A percentile compares a stretch with the other conserved stretches of the same genome.
Evolutionary conservation across 768 basidiomycete genomes (phyloP).

Genomic region (Cystobasidium onofrii): DNA sequence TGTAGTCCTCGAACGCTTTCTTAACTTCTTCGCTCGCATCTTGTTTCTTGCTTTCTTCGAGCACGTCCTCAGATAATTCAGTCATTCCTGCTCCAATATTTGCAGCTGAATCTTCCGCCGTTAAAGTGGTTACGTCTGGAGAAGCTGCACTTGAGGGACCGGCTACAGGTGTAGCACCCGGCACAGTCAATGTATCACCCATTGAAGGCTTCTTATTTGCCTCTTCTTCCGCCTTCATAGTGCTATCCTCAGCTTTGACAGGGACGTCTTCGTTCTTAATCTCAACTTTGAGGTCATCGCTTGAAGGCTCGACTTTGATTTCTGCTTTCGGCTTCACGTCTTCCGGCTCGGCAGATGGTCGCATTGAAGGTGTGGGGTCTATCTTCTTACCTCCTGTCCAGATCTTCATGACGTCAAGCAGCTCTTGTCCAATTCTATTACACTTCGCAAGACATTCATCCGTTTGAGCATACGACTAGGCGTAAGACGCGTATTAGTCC

Average conservation of each 20-base stretch:
- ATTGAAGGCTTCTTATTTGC: not conserved
- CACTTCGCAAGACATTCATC: slow-evolving; percentile 82
- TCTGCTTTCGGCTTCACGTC: slow-evolving; percentile 9
- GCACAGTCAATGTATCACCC: not conserved
- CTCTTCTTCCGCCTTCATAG: slow-evolving; percentile 47
- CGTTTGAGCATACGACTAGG: slow-evolving; percentile 61
- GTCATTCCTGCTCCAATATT: slow-evolving; percentile 42
- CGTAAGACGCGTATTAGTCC: slow-evolving; percentile 35
- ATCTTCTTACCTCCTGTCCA: slow-evolving; percentile 54
- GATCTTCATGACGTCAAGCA: slow-evolving; percentile 65
- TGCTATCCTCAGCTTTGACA: slow-evolving; percentile 6
- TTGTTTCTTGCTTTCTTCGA: slow-evolving; percentile 40
- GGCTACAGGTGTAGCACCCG: not conserved
- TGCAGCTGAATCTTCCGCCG: slow-evolving; percentile 29
- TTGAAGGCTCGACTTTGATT: not conserved
- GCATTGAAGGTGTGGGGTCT: slow-evolving; percentile 17
- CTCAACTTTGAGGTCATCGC: not conserved
- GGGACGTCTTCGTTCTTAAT: not conserved
- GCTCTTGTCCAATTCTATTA: slow-evolving; percentile 68
- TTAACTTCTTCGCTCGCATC: slow-evolving; percentile 40
- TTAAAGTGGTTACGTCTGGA: slow-evolving; percentile 38
- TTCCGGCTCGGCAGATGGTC: slow-evolving; percentile 31
- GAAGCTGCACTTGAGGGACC: slow-evolving; percentile 50
- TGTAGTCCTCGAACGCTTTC: slow-evolving; percentile 52
- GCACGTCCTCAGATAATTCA: slow-evolving; percentile 44